A percentile compares a stretch with the other conserved stretches of the same genome.
Evolutionary conservation across 768 basidiomycete species (phyloP).

Genomic region (Lactifluus piperatus): DNA sequence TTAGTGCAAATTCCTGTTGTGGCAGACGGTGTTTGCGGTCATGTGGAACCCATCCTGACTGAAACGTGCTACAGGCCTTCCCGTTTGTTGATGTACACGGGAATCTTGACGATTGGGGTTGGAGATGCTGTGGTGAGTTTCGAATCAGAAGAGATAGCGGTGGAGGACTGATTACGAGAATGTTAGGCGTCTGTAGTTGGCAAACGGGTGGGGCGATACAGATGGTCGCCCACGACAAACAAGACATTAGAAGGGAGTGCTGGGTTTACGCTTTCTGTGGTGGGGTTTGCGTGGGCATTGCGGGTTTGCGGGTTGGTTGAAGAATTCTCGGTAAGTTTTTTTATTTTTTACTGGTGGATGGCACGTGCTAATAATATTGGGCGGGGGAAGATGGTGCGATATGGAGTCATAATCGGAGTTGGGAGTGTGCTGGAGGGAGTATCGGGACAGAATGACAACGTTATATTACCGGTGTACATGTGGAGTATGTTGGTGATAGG

Average conservation of each 20-base stretch:
- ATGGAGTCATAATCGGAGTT: slow-evolving; percentile 51
- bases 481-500: slow-evolving; percentile 62
- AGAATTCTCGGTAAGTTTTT: slow-evolving; percentile 60
- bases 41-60: slow-evolving; percentile 2
- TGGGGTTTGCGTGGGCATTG: slow-evolving; percentile 60
- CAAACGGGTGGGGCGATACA: slow-evolving; percentile 65
- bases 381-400: slow-evolving; percentile 43
- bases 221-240: slow-evolving; percentile 75
- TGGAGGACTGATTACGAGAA: not conserved
- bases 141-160: not conserved
- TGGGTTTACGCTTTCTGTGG: slow-evolving; percentile 69
- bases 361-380: slow-evolving; percentile 10
- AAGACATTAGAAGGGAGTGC: slow-evolving; percentile 91
- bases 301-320: slow-evolving; percentile 63
- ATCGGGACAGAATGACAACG: slow-evolving; percentile 95
- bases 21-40: not conserved
- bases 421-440: slow-evolving; percentile 80
- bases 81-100: slow-evolving; percentile 62
- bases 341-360: not conserved
- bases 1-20: slow-evolving; percentile 31
- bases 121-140: slow-evolving; percentile 83
- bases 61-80: slow-evolving; percentile 31
- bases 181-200: slow-evolving; percentile 89
- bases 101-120: slow-evolving; percentile 80
- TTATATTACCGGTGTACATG: slow-evolving; percentile 91